Evolutionary conservation across 2,329 filamentous ascomycete genomes (phyloP), one percentile per base, ranked within the genome.

Genomic region (Paecilomyces fulvus): DNA sequence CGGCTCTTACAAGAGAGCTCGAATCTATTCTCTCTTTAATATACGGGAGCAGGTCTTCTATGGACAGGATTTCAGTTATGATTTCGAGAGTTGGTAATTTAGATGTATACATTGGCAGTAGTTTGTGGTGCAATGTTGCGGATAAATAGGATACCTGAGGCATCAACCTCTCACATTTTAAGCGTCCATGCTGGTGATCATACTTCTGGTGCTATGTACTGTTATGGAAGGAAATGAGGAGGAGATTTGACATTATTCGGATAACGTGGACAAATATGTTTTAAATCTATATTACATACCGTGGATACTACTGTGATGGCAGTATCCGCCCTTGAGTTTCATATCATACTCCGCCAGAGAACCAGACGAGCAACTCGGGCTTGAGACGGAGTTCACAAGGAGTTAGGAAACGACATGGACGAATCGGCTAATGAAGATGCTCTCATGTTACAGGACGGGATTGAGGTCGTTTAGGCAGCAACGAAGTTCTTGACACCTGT

Each of bases 401-500:
- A 46, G 28, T 14, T 55, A 37, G 37, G 14, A 25, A 43, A 57
- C 28, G 20, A 43, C 17, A 52, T 37, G 49, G 49, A 51, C 51
- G 48, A 54, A 49, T 43, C n/a, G 49, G 25, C 10, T 43, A 31
- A 20, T 8, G 10, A 25, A 33, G 21, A 25, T 43, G n/a, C 20
- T 43, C n/a, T 43, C 37, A 43, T 43, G 25, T 20, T 17, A 12
- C n/a, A 17, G 30, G n/a, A 20, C n/a, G n/a, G n/a, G 37, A 17
- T 43, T n/a, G 17, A 43, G 17, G 2, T n/a, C 37, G 17, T 56
- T 71, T 73, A 90, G 59, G 85, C 85, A 71, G 89, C 87, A 63
- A 96, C 80, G 70, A 97, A 96, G 61, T 77, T 79, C 84, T 92
- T 94, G 75, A 96, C 83, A 70, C 88, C 89, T 82, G 58, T 49